Base-by-base conservation (phyloP, 345 rosid species). In the Eucalyptus curtisii region DNA sequence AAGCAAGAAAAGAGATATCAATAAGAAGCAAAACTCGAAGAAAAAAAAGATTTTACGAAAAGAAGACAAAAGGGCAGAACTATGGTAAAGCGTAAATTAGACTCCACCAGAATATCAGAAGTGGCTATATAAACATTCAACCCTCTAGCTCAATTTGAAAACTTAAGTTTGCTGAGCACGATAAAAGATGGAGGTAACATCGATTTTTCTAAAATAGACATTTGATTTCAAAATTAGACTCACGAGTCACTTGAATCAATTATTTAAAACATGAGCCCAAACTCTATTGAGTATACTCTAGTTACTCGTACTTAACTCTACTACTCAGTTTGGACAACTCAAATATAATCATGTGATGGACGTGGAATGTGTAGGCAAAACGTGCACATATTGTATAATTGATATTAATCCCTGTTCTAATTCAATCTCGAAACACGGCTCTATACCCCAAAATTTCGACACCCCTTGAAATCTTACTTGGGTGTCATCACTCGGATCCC, bases 391-490 rank as follows among this genome's bases (percentile, higher is more conserved):
- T 6, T 27, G 31, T 12, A 31, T 59, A 59, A 59, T 27, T 59
- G 68, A 27, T 59, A 11, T 27, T 59, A 59, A 5, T 59, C 66
- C 66, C 7, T 59, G 30, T 59, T 59, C 31, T 59, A 12, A 59
- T 59, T 27, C 15, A 59, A 22, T 55, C 61, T 10, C 27, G 2
- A 59, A 27, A 59, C 68, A 59, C 2, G 0, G 31, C 68, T 27
- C 7, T 59, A 1, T 0, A 27, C 31, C 31, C 0, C 15, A 30
- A 3, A 59, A 59, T 27, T 5, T 27, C 1, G 16, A 59, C 68
- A 59, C 16, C 30, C 6, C 13, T 55, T 55, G 6, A 55, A 55
- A 55, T 55, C 13, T 55, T 24, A 55, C 1, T 55, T 55, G 30
- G 61, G 1, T 22, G 61, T 24, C 61, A 55, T 55, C 61, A 55